A percentile compares a stretch with the other conserved stretches of the same genome.
Conservation (phyloP, 139 green algal genomes). For the Nannochloris sp. region DNA sequence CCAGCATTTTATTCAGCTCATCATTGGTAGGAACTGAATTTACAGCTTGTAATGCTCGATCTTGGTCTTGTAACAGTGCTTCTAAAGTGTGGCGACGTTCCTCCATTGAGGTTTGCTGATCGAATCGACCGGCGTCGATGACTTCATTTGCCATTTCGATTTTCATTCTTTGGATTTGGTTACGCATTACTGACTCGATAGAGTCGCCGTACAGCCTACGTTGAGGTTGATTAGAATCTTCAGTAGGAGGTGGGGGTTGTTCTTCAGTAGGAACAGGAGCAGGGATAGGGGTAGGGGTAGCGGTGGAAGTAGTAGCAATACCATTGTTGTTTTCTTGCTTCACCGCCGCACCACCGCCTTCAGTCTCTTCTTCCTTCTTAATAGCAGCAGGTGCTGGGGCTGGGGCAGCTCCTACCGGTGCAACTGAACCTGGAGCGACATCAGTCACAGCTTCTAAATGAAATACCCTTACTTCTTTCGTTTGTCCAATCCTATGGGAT, state of each 20-base stretch:
- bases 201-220: conserved; percentile 65
- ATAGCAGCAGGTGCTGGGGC: background rate
- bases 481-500: conserved; percentile 94
- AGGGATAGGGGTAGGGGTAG: background rate
- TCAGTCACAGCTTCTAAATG: conserved; percentile 87
- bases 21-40: conserved; percentile 51
- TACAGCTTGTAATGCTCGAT: conserved; percentile 33
- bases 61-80: conserved; percentile 66
- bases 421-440: conserved; percentile 16
- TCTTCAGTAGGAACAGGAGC: background rate
- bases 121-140: conserved; percentile 88
- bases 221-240: background rate
- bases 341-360: background rate
- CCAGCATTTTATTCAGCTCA: conserved; percentile 56
- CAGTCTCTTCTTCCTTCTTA: too few relatives aligned
- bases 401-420: background rate
- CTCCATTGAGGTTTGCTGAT: conserved; percentile 87
- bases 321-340: background rate
- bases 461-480: conserved; percentile 81
- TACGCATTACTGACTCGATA: conserved; percentile 91
- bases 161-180: conserved; percentile 96
- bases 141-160: conserved; percentile 98
- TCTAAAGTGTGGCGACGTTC: conserved; percentile 79
- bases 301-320: background rate
- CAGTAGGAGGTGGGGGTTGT: background rate